Evolutionary conservation across 179 eudicot species (phyloP).

Genomic region (Amaranthus tricolor): DNA sequence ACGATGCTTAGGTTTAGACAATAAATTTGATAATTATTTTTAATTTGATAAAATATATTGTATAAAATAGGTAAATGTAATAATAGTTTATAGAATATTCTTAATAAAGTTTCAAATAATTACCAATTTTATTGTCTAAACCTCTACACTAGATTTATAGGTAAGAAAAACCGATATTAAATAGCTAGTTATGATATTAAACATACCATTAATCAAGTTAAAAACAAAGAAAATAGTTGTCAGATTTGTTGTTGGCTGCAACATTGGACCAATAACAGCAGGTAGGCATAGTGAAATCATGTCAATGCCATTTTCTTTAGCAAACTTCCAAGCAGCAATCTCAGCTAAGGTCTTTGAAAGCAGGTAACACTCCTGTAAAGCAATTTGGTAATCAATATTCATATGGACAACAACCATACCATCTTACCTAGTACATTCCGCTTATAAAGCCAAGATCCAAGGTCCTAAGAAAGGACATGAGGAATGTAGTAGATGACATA

Average conservation of each 20-base stretch:
- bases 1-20: too few relatives aligned
- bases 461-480: neutral
- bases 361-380: constrained; percentile 34
- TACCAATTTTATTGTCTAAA: too few relatives aligned
- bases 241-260: constrained; percentile 47
- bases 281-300: constrained; percentile 47
- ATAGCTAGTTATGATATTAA: neutral
- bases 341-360: constrained; percentile 59
- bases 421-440: too few relatives aligned
- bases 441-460: too few relatives aligned
- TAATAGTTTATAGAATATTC: too few relatives aligned
- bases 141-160: too few relatives aligned
- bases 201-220: constrained; percentile 38
- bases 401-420: too few relatives aligned
- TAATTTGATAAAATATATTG: neutral
- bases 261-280: constrained; percentile 52
- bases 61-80: too few relatives aligned
- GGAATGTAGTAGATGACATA: too few relatives aligned
- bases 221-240: constrained; percentile 31
- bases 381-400: too few relatives aligned
- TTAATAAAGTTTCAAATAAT: too few relatives aligned
- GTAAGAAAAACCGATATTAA: neutral
- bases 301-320: constrained; percentile 49
- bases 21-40: neutral
- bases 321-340: constrained; percentile 58